Percentiles rank a stretch among this genome's conserved stretches.
Evolutionary conservation across 164 flowering plant genomes (phyloP).

Genomic region (Piper longum): DNA sequence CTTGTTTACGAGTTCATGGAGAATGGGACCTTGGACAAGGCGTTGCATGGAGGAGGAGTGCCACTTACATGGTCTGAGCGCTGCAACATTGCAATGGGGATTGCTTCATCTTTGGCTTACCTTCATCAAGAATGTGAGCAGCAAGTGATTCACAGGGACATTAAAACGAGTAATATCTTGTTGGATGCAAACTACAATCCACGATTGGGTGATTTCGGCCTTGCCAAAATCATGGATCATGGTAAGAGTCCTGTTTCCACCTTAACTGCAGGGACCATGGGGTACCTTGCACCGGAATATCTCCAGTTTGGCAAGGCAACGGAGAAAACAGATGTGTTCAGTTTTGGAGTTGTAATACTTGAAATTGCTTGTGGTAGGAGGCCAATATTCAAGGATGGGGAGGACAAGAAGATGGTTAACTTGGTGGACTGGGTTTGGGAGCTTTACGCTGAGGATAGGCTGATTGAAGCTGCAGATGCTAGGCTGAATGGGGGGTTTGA

Average conservation of each 20-base stretch:
- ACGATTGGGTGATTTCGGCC: slow-evolving; percentile 78
- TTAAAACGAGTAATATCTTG: slow-evolving; percentile 75
- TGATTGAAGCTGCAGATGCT: slow-evolving; percentile 58
- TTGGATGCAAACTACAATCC: slow-evolving; percentile 59
- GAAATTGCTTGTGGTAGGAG: slow-evolving; percentile 91
- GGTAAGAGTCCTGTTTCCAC: slow-evolving; percentile 87
- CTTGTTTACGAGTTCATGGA: slow-evolving; percentile 92
- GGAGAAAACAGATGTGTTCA: slow-evolving; percentile 79
- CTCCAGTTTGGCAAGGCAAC: slow-evolving; percentile 88
- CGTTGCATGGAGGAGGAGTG: slow-evolving; percentile 30
- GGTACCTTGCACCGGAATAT: slow-evolving; percentile 91
- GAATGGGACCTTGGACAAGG: slow-evolving; percentile 64
- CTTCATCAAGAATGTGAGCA: slow-evolving; percentile 88
- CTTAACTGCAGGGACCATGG: slow-evolving; percentile 91
- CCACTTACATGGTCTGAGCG: slow-evolving; percentile 47
- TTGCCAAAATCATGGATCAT: slow-evolving; percentile 85
- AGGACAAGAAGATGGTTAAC: slow-evolving; percentile 38
- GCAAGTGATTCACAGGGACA: slow-evolving; percentile 87
- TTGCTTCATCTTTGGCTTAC: slow-evolving; percentile 67
- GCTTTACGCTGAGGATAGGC: slow-evolving; percentile 41
- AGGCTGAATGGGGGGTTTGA: slow-evolving; percentile 55
- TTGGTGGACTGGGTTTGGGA: slow-evolving; percentile 91
- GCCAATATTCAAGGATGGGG: slow-evolving; percentile 56
- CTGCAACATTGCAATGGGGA: slow-evolving; percentile 51
- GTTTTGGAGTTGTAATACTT: slow-evolving; percentile 78